Conservation (phyloP, 441 rosid genomes). For the Euphorbia corollata region DNA sequence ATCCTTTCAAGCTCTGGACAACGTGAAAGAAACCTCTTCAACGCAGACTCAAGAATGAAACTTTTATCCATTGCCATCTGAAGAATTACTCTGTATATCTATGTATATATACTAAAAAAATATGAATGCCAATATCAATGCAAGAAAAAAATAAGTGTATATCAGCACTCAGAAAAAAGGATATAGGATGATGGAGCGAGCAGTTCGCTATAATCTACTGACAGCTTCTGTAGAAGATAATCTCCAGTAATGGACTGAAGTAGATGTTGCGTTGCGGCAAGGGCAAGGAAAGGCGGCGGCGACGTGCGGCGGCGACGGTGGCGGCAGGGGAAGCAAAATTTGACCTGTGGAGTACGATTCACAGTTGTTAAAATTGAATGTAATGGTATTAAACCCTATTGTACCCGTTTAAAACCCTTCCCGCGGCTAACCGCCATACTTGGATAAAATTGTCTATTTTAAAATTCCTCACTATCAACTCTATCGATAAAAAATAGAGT, state of each 20-base stretch:
- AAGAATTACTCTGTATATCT: constrained; percentile 7
- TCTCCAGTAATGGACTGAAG: not conserved
- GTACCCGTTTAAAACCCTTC: too few relatives aligned
- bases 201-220: not conserved
- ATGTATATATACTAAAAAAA: not conserved
- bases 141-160: not conserved
- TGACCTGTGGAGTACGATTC: too few relatives aligned
- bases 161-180: not conserved
- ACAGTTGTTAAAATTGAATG: too few relatives aligned
- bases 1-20: constrained; percentile 48
- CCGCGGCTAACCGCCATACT: too few relatives aligned
- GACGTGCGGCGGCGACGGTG: too few relatives aligned
- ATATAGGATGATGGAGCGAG: not conserved
- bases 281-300: not conserved
- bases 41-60: constrained; percentile 47
- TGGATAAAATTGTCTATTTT: too few relatives aligned
- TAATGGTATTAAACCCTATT: too few relatives aligned
- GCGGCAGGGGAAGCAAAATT: too few relatives aligned
- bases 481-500: too few relatives aligned
- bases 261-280: not conserved
- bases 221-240: not conserved
- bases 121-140: not conserved
- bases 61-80: constrained; percentile 71
- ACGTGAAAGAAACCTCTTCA: constrained; percentile 57
- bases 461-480: too few relatives aligned